These are phyloP conservation scores for Pyropia yezoensis DNA, from an alignment of 23 red algal species.

Conservation along the genomic window DNA sequence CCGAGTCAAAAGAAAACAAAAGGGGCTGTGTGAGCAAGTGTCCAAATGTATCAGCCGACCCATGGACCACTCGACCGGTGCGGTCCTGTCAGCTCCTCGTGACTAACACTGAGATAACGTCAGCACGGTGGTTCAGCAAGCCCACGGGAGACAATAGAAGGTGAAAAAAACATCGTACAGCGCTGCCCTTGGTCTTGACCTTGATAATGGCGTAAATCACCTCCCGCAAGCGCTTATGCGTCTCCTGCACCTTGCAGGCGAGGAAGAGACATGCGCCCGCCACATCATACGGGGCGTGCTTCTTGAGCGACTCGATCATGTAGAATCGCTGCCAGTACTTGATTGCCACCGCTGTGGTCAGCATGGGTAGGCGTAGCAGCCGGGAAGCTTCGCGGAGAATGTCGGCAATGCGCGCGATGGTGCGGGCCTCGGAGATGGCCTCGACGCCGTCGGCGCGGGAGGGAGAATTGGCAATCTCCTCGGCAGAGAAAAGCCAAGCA, in stretches of 20 bases:
- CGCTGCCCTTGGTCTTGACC: slow-evolving; percentile 53
- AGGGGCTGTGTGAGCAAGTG: too few species aligned
- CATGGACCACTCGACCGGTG: background rate
- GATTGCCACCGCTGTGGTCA: slow-evolving; percentile 65
- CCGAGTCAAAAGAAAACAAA: too few species aligned
- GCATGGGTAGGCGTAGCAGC: slow-evolving; percentile 45
- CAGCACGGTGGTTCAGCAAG: background rate
- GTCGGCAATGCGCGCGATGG: slow-evolving; percentile 44
- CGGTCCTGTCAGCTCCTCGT: background rate
- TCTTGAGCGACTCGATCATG: slow-evolving; percentile 71
- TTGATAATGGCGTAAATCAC: slow-evolving; percentile 86
- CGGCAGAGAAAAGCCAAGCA: slow-evolving; percentile 62
- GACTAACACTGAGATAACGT: background rate
- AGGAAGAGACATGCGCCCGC: slow-evolving; percentile 85
- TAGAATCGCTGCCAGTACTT: slow-evolving; percentile 71
- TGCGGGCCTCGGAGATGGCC: slow-evolving; percentile 31
- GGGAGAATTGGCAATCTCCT: slow-evolving; percentile 72
- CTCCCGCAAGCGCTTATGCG: slow-evolving; percentile 64
- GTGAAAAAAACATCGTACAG: background rate
- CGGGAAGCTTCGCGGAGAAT: slow-evolving; percentile 58
- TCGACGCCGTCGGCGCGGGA: slow-evolving; percentile 49
- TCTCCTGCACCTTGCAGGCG: slow-evolving; percentile 89
- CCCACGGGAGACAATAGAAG: background rate
- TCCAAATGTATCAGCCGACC: background rate
- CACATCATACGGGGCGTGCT: slow-evolving; percentile 53